Evolutionary conservation across 257 asterid species (phyloP), one percentile per base, ranked within the genome.

Genomic region (Salvia rosmarinus): DNA sequence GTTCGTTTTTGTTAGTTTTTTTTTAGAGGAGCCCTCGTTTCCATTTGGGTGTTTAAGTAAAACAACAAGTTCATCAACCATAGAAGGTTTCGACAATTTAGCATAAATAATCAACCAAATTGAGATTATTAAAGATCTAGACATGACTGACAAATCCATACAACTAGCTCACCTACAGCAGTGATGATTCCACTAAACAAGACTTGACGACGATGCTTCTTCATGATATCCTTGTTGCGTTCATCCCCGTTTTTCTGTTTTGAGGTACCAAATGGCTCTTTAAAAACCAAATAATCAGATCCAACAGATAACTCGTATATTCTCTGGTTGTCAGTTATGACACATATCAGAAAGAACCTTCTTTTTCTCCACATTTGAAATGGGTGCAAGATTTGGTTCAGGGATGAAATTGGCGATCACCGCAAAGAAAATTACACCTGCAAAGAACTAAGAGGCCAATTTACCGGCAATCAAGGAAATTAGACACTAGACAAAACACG

Each of bases 381-480:
- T 49, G 39, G 96, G 96, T 50, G 85, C 84, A 74, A 90, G 87
- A 44, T 83, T 80, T 74, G 98, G 96, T 80, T 92, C 96, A 39
- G 98, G 98, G 78, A 92, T 92, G 81, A 92, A 88, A 79, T 85
- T 81, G 25, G 98, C 75, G 34, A 92, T 70, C 61, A 86, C 52
- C 35, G 89, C 96, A 81, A 92, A 92, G 90, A 92, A 92, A 70
- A 88, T 72, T 56, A 88, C 95, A 46, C 96, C 98, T 81, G 96
- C 95, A 84, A 86, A 92, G 88, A 92, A 92, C 98, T 91, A 78
- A 49, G 71, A 75, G 80, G 67, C 86, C 76, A 73, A 68, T 21
- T 64, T 68, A 75, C 67, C 72, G 70, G 72, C 67, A 75, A 72
- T 56, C 69, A 77, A 54, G 70, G 46, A 61, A 52, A 50, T 52